These are phyloP conservation scores for Thielaviopsis punctulata DNA, from an alignment of 2,329 filamentous ascomycete species.

Conservation along the genomic window DNA sequence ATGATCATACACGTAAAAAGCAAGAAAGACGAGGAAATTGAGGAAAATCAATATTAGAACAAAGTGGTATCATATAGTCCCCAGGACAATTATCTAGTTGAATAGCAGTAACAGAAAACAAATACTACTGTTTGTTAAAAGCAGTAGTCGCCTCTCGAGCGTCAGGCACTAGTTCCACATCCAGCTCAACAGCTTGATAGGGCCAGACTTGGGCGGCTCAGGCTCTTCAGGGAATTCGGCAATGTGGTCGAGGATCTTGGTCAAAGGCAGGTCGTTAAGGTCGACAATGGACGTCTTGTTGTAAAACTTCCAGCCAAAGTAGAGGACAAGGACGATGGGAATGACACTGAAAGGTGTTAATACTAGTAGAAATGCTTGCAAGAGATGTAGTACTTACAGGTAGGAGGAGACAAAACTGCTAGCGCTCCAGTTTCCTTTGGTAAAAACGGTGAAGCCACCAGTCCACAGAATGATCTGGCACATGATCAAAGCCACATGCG, in stretches of 20 bases:
- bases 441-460: constrained; percentile 48
- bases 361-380: constrained; percentile 2
- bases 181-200: constrained; percentile 8
- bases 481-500: constrained; percentile 41
- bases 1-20: not conserved
- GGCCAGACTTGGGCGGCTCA: constrained; percentile 1
- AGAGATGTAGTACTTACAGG: constrained; percentile 28
- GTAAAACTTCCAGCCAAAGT: constrained; percentile 45
- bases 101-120: constrained; percentile 10
- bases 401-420: constrained; percentile 44
- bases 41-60: too few species aligned
- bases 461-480: constrained; percentile 51
- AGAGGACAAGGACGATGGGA: constrained; percentile 38
- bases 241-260: constrained; percentile 31
- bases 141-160: not conserved
- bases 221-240: constrained; percentile 4
- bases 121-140: constrained; percentile 7
- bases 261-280: constrained; percentile 33
- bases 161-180: constrained; percentile 6
- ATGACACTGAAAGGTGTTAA: constrained; percentile 30
- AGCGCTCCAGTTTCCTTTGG: constrained; percentile 38
- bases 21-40: not conserved
- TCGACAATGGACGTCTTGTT: constrained; percentile 41
- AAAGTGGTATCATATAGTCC: constrained; percentile 9
- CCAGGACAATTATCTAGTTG: constrained; percentile 7